These are phyloP conservation scores for Trichocladium uniseriatum DNA, from an alignment of 495 filamentous ascomycete genomes.

Conservation along the genomic window DNA sequence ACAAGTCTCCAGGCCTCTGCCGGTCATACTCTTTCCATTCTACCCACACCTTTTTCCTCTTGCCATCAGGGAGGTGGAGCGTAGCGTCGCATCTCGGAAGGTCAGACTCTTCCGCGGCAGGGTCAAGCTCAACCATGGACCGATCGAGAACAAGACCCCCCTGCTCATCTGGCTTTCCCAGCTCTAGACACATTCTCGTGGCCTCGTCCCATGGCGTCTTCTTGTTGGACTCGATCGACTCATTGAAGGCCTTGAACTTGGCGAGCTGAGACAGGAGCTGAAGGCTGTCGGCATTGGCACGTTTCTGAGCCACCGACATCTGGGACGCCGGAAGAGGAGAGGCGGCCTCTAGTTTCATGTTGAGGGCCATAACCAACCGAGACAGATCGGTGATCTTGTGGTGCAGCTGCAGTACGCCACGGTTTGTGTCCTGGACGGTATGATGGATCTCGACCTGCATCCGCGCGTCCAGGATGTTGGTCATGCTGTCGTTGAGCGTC, in stretches of 20 bases:
- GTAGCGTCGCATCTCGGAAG: constrained; percentile 29
- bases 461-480: constrained; percentile 33
- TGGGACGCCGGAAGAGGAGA: constrained; percentile 14
- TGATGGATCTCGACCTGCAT: constrained; percentile 38
- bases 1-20: constrained; percentile 23
- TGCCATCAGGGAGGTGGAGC: constrained; percentile 19
- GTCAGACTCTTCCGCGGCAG: constrained; percentile 22
- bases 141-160: constrained; percentile 26
- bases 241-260: constrained; percentile 42
- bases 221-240: constrained; percentile 30
- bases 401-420: constrained; percentile 36
- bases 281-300: constrained; percentile 25
- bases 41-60: constrained; percentile 32
- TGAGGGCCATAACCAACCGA: constrained; percentile 33
- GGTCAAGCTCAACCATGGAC: constrained; percentile 22
- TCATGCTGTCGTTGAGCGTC: constrained; percentile 38
- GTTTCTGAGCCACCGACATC: constrained; percentile 23
- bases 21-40: constrained; percentile 42
- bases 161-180: constrained; percentile 23
- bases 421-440: constrained; percentile 38
- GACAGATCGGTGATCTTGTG: constrained; percentile 34
- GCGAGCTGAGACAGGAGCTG: constrained; percentile 34
- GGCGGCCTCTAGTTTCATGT: constrained; percentile 23
- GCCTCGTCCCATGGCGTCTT: constrained; percentile 23
- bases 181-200: constrained; percentile 25